phyloP scores from a whole-genome alignment of 2,329 filamentous ascomycete genomes.

The Pseudomassariella vexata region DNA sequence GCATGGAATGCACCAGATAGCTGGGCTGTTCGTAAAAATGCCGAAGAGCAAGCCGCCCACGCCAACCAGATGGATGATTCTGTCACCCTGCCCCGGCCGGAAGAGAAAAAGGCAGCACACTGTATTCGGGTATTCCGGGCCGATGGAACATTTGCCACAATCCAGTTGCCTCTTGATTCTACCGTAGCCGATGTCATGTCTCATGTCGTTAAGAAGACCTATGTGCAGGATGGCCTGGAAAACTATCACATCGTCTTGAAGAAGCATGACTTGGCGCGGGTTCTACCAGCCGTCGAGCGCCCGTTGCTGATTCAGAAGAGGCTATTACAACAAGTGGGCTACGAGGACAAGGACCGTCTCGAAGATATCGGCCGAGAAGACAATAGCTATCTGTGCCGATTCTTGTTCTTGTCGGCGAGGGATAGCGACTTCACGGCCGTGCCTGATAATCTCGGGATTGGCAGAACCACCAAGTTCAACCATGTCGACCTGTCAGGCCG shows the following conservation, averaged over 20 bases:
- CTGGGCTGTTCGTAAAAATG: conserved; percentile 79
- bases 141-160: conserved; percentile 89
- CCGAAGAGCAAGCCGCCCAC: conserved; percentile 57
- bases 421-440: conserved; percentile 73
- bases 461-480: conserved; percentile 82
- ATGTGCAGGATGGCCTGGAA: conserved; percentile 80
- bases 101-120: conserved; percentile 72
- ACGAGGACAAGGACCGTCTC: conserved; percentile 77
- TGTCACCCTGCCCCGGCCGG: conserved; percentile 59
- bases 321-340: conserved; percentile 85
- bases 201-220: conserved; percentile 92
- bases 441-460: conserved; percentile 74
- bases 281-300: conserved; percentile 71
- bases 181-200: conserved; percentile 81
- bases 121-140: conserved; percentile 94
- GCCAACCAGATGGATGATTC: conserved; percentile 61
- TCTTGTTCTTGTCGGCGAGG: conserved; percentile 87
- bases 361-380: conserved; percentile 95
- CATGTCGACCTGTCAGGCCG: conserved; percentile 87
- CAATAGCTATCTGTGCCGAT: conserved; percentile 93
- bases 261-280: conserved; percentile 83
- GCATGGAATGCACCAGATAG: conserved; percentile 94
- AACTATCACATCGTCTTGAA: conserved; percentile 95
- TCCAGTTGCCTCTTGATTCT: conserved; percentile 78
- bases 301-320: conserved; percentile 89